Evolutionary conservation across 495 filamentous ascomycete genomes (phyloP), one percentile per base, ranked within the genome.

Genomic region (Lophiotrema nucula): DNA sequence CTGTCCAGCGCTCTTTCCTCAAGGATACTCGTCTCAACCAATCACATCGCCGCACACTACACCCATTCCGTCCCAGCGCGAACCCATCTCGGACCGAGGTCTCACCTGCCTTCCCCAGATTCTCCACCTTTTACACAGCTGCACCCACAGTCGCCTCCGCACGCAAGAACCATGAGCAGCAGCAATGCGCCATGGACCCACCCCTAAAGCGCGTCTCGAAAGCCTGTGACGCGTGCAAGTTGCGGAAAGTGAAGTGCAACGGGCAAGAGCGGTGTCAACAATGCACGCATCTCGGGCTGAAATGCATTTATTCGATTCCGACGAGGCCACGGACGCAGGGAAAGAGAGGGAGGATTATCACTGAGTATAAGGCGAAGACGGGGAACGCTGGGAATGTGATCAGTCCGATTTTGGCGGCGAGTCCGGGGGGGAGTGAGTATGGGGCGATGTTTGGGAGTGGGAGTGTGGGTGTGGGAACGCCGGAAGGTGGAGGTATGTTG

Each of bases 171-270:
- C n/a, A n/a, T n/a, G n/a, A n/a, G n/a, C n/a, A n/a, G n/a, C n/a
- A n/a, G n/a, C n/a, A n/a, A n/a, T n/a, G n/a, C n/a, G n/a, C n/a
- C 39, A 43, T 43, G 39, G 39, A 43, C 10, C 27, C 27, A 22
- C 19, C 31, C 22, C 47, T 37, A 22, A 58, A 58, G 33, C 24
- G 55, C 16, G 55, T 58, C 8, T 50, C 55, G 11, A 60, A 58
- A 35, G 58, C 62, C 4, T 62, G 62, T 27, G 58, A 66, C 41
- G 62, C 62, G 21, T 66, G 58, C 47, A 58, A 57, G 39, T 12
- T 57, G 4, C 57, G 62, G 6, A 66, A 66, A 35, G 58, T 66
- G 12, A 61, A 54, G 21, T 66, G 58, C 47, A 66, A 62, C 25
- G 58, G 62, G 15, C 33, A 60, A 39, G 52, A 66, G 25, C 35